phyloP scores from a whole-genome alignment of 2,329 filamentous ascomycete genomes.

The Penicillium frequentans region DNA sequence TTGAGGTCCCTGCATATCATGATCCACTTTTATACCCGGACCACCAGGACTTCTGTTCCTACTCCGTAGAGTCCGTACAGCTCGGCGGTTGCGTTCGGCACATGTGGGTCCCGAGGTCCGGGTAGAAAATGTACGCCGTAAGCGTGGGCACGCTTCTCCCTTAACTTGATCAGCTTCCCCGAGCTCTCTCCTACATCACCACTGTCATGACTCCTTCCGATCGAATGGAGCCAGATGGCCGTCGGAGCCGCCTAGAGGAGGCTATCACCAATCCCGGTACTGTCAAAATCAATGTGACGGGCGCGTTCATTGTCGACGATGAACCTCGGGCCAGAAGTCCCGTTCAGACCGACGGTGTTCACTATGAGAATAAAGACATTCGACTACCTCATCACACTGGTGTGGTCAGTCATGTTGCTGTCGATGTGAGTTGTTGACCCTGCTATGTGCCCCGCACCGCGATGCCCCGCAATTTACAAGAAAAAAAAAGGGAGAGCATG shows the following conservation, averaged over 20 bases:
- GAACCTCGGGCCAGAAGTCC: constrained; percentile 55
- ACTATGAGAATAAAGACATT: constrained; percentile 85
- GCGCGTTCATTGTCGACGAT: constrained; percentile 93
- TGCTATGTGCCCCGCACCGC: constrained; percentile 18
- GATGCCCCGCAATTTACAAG: constrained; percentile 30
- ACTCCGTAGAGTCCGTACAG: not conserved
- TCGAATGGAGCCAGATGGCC: constrained; percentile 19
- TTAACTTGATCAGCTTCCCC: constrained; percentile 17
- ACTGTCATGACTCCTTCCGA: constrained; percentile 34
- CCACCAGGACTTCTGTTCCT: too few species aligned
- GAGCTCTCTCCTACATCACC: constrained; percentile 3
- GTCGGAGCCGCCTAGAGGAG: constrained; percentile 35
- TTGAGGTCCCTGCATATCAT: too few species aligned
- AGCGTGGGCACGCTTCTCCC: constrained; percentile 40
- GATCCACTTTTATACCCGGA: too few species aligned
- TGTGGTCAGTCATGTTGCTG: constrained; percentile 92
- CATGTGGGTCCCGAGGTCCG: constrained; percentile 11
- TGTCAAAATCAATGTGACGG: constrained; percentile 93
- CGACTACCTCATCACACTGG: constrained; percentile 93
- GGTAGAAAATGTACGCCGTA: constrained; percentile 49
- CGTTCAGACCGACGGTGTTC: constrained; percentile 56
- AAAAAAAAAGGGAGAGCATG: not conserved
- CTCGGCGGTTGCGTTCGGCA: not conserved
- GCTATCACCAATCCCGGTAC: constrained; percentile 62
- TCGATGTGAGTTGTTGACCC: constrained; percentile 71